Base-by-base conservation (phyloP, 306 rosid species). In the Clitoria ternatea region DNA sequence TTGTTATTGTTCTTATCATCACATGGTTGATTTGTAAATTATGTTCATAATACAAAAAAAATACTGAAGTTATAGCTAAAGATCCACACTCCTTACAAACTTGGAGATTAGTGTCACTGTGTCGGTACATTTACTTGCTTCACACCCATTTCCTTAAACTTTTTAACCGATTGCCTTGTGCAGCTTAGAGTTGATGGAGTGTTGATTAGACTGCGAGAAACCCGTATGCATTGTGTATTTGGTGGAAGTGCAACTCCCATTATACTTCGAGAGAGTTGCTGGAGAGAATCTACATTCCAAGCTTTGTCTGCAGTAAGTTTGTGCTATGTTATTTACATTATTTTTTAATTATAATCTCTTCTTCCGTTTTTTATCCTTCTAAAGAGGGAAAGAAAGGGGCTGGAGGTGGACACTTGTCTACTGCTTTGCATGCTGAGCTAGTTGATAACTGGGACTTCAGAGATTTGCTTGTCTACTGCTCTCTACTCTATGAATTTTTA, bases 131-230 rank as follows among this genome's bases (percentile, higher is more conserved):
- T 48, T 75, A 74, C 76, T 44, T 26, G 42, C 30, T 62, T 66
- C 56, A 65, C 11, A 9, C 10, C 44, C 7, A 26, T 57, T 59
- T 72, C 39, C 50, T 43, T 12, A 36, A 57, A 42, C 65, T n/a
- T 57, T 69, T 63, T 66, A 57, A 8, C 70, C 54, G 44, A 73
- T 52, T 79, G 56, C 23, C 47, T 30, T 6, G 49, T 81, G 49
- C 85, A 91, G 99, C 99, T 94, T 62, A 87, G 97, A 85, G 99
- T 94, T 77, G 99, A 94, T 77, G 97, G 99, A 20, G 95, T 89
- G 66, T 84, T 94, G 70, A 87, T 94, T 88, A 87, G 99, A 81
- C 75, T 94, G 71, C 86, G 99, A 74, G 97, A 94, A 59, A 94
- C 97, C 69, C 97, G 96, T 17, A 75, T 94, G 91, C 97, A 94